A percentile compares a stretch with the other conserved stretches of the same genome.
Evolutionary conservation across 495 filamentous ascomycete genomes (phyloP).

Genomic region (Xylaria acuta): DNA sequence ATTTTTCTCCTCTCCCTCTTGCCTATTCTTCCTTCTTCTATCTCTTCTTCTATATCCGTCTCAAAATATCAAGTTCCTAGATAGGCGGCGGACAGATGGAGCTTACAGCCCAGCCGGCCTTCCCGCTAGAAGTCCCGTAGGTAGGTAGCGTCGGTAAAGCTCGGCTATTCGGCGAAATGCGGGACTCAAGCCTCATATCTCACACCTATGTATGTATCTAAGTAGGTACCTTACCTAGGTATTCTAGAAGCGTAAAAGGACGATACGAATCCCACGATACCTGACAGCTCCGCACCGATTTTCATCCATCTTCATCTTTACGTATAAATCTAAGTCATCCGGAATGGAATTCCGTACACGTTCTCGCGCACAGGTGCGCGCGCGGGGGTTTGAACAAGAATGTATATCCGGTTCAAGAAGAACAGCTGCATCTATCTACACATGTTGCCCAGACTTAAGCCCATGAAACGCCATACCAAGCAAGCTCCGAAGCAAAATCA

Average conservation of each 20-base stretch:
- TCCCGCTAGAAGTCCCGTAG: not conserved
- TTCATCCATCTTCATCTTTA: not conserved
- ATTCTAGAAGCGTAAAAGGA: not conserved
- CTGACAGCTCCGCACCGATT: not conserved
- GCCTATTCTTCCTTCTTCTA: too few relatives aligned
- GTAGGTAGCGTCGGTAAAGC: constrained; percentile 16
- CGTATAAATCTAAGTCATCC: not conserved
- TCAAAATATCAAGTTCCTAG: not conserved
- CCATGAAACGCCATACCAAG: constrained; percentile 6
- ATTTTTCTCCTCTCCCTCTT: not conserved
- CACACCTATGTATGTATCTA: not conserved
- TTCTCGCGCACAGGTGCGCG: not conserved
- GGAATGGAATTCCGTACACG: not conserved
- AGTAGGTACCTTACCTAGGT: not conserved
- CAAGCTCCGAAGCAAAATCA: not conserved
- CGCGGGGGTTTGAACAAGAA: not conserved
- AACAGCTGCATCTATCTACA: not conserved
- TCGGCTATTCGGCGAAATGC: constrained; percentile 26
- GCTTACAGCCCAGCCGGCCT: not conserved
- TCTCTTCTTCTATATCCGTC: not conserved
- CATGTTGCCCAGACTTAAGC: not conserved
- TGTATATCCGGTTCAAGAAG: not conserved
- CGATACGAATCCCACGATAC: not conserved
- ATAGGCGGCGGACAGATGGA: not conserved
- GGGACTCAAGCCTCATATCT: not conserved